These are phyloP conservation scores for Mortierella alpina DNA, from an alignment of 192 early-diverging fungal genomes.

Conservation along the genomic window DNA sequence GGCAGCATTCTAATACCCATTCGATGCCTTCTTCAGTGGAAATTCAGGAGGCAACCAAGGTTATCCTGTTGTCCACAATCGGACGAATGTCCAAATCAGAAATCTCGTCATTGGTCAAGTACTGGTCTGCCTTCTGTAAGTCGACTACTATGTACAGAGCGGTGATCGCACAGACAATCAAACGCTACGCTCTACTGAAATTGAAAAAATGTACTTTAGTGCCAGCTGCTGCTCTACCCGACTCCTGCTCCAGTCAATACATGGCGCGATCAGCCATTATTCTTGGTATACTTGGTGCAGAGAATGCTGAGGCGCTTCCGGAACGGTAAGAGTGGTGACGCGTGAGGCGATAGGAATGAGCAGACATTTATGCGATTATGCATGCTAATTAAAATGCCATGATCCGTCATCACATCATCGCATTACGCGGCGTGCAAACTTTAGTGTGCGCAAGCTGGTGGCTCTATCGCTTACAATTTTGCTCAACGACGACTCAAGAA, in stretches of 20 bases:
- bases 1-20: too few relatives aligned
- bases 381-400: background rate
- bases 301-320: slow-evolving; percentile 61
- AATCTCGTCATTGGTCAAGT: slow-evolving; percentile 64
- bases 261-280: slow-evolving; percentile 77
- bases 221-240: slow-evolving; percentile 54
- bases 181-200: background rate
- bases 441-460: slow-evolving; percentile 65
- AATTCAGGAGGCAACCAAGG: slow-evolving; percentile 72
- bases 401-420: background rate
- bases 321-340: slow-evolving; percentile 39
- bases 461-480: slow-evolving; percentile 76
- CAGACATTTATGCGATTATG: background rate
- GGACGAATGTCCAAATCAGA: slow-evolving; percentile 61
- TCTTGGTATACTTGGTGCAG: slow-evolving; percentile 79
- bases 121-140: slow-evolving; percentile 77
- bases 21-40: slow-evolving; percentile 58
- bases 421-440: background rate
- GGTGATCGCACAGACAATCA: background rate
- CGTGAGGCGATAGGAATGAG: background rate
- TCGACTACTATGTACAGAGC: background rate
- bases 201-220: slow-evolving; percentile 49
- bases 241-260: slow-evolving; percentile 53
- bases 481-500: slow-evolving; percentile 66
- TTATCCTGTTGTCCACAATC: slow-evolving; percentile 66